These are phyloP conservation scores for Onygenales sp. DNA, from an alignment of 2,329 filamentous ascomycete species.

Conservation along the genomic window DNA sequence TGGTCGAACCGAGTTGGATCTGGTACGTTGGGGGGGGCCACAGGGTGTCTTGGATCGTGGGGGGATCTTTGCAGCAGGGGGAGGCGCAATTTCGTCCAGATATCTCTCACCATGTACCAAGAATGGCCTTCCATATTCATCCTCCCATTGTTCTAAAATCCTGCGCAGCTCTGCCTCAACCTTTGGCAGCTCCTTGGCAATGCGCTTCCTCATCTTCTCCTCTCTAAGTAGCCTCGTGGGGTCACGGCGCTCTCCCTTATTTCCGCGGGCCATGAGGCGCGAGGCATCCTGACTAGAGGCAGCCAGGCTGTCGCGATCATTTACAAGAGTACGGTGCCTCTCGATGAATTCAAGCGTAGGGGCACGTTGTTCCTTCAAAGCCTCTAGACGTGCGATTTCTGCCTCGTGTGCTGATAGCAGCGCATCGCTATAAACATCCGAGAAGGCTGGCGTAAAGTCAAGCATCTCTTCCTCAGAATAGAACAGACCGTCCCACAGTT, in stretches of 20 bases:
- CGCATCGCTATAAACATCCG: conserved; percentile 93
- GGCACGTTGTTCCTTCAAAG: conserved; percentile 74
- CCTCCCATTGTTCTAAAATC: conserved; percentile 77
- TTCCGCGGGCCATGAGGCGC: conserved; percentile 78
- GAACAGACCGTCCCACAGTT: conserved; percentile 89
- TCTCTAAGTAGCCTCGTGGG: conserved; percentile 88
- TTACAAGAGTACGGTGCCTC: conserved; percentile 68
- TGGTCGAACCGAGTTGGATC: conserved; percentile 18
- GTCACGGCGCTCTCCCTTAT: conserved; percentile 89
- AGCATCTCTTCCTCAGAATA: conserved; percentile 98
- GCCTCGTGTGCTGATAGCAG: conserved; percentile 89
- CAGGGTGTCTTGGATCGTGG: conserved; percentile 42
- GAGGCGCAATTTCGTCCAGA: conserved; percentile 64
- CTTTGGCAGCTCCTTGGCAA: conserved; percentile 91
- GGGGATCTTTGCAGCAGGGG: conserved; percentile 59
- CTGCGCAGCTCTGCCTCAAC: conserved; percentile 74
- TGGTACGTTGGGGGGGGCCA: conserved; percentile 20
- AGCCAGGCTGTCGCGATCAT: conserved; percentile 79
- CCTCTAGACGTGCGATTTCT: conserved; percentile 74
- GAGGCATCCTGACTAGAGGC: conserved; percentile 91
- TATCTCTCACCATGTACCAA: conserved; percentile 87
- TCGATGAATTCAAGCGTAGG: conserved; percentile 77
- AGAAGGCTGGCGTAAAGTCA: conserved; percentile 93
- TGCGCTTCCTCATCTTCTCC: conserved; percentile 97
- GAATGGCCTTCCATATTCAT: conserved; percentile 89